Evolutionary conservation across 2,329 filamentous ascomycete genomes (phyloP).

Genomic region (Trematosphaeria pertusa): DNA sequence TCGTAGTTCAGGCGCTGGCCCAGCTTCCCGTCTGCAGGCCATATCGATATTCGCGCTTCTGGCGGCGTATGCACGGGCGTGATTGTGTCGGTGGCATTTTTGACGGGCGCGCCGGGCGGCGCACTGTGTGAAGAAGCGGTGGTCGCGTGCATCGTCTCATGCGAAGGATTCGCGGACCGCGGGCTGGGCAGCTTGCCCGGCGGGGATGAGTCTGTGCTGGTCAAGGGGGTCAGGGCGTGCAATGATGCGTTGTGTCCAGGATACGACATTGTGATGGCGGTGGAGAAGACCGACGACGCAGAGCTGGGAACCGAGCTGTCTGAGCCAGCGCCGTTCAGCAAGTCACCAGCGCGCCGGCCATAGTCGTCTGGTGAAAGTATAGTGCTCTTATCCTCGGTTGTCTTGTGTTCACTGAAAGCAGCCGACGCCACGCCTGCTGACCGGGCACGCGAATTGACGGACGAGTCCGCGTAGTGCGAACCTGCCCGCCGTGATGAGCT

Average conservation of each 20-base stretch:
- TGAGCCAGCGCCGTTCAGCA: constrained; percentile 74
- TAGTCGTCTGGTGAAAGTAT: constrained; percentile 34
- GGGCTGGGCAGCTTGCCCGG: constrained; percentile 64
- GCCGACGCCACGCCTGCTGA: constrained; percentile 22
- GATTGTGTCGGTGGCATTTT: constrained; percentile 56
- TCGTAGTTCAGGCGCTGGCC: constrained; percentile 68
- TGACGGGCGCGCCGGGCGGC: constrained; percentile 37
- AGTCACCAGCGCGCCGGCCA: constrained; percentile 60
- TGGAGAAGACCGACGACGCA: constrained; percentile 74
- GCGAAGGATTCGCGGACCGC: constrained; percentile 48
- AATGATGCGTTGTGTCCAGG: constrained; percentile 61
- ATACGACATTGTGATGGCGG: constrained; percentile 60
- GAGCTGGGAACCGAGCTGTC: constrained; percentile 75
- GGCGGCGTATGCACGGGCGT: constrained; percentile 53
- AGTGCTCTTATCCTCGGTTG: constrained; percentile 22
- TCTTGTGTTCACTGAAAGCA: constrained; percentile 19
- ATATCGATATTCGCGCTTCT: constrained; percentile 55
- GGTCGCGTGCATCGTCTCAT: constrained; percentile 45
- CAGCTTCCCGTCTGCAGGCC: constrained; percentile 60
- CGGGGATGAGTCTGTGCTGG: constrained; percentile 70
- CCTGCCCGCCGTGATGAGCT: constrained; percentile 29
- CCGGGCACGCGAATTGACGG: constrained; percentile 23
- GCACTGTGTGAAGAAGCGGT: constrained; percentile 39
- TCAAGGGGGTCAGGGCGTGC: constrained; percentile 69
- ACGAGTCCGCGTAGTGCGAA: constrained; percentile 34